phyloP scores from a whole-genome alignment of 2,329 filamentous ascomycete species.

The Fusarium sp. region DNA sequence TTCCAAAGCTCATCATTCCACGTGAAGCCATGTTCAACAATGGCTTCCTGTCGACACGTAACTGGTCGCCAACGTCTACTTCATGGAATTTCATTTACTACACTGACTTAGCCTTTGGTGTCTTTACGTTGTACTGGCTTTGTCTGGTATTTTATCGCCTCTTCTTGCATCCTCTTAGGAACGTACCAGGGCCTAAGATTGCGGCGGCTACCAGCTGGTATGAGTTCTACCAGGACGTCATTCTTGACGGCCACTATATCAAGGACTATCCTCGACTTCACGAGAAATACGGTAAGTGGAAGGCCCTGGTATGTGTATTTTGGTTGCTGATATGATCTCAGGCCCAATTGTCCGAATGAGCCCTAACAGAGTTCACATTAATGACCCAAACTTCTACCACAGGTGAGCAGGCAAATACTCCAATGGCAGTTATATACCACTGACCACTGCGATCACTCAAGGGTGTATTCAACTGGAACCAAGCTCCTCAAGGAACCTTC shows the following conservation, averaged over 20 bases:
- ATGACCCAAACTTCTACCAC: background rate
- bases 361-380: background rate
- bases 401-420: background rate
- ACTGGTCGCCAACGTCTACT: background rate
- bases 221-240: background rate
- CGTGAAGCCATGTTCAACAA: background rate
- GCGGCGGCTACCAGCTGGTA: background rate
- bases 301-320: fast-evolving
- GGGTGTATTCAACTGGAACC: background rate
- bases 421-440: background rate
- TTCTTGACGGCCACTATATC: background rate
- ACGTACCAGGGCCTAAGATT: background rate
- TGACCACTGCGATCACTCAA: background rate
- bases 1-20: background rate
- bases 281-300: background rate
- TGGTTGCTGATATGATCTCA: background rate
- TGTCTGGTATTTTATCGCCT: background rate
- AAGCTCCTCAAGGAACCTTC: background rate
- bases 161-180: background rate
- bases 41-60: background rate
- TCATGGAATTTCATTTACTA: background rate
- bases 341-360: background rate
- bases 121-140: background rate
- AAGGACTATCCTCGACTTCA: background rate
- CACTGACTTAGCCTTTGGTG: fast-evolving